Evolutionary conservation across 441 rosid species (phyloP).

Genomic region (Adansonia rubrostipa): DNA sequence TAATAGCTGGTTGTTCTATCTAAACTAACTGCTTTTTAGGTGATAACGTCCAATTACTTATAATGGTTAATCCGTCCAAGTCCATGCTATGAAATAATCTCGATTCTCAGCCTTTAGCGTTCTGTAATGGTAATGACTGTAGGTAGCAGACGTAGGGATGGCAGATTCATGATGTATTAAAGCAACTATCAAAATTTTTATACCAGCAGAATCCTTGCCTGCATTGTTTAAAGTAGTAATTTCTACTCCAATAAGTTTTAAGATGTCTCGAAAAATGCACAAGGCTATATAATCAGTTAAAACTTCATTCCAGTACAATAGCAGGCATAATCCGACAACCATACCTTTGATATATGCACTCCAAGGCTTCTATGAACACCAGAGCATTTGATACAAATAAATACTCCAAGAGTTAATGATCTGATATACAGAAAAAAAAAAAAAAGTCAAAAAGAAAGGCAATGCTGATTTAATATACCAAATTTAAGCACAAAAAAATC

Average conservation of each 20-base stretch:
- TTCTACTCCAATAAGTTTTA: background rate
- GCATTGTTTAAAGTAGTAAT: background rate
- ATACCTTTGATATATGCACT: constrained; percentile 91
- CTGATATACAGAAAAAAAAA: constrained; percentile 50
- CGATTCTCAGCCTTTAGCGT: background rate
- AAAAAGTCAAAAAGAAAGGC: constrained; percentile 18
- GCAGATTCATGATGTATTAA: constrained; percentile 4
- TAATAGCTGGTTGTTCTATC: background rate
- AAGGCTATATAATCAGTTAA: background rate
- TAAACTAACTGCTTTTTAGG: background rate
- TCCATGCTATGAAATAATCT: background rate
- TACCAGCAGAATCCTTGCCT: constrained; percentile 10
- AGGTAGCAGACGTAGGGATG: background rate
- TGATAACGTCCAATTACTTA: background rate
- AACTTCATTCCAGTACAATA: background rate
- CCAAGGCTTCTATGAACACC: constrained; percentile 99
- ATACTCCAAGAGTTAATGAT: constrained; percentile 78
- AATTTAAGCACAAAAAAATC: constrained; percentile 14
- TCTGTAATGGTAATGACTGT: background rate
- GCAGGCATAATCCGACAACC: constrained; percentile 17
- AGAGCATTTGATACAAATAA: constrained; percentile 96
- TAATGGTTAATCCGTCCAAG: background rate
- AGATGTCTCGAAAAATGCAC: background rate
- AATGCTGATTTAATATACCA: constrained; percentile 12
- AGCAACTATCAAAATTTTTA: constrained; percentile 10